These are phyloP conservation scores for Colletotrichum noveboracense DNA, from an alignment of 2,329 filamentous ascomycete species.

Conservation along the genomic window DNA sequence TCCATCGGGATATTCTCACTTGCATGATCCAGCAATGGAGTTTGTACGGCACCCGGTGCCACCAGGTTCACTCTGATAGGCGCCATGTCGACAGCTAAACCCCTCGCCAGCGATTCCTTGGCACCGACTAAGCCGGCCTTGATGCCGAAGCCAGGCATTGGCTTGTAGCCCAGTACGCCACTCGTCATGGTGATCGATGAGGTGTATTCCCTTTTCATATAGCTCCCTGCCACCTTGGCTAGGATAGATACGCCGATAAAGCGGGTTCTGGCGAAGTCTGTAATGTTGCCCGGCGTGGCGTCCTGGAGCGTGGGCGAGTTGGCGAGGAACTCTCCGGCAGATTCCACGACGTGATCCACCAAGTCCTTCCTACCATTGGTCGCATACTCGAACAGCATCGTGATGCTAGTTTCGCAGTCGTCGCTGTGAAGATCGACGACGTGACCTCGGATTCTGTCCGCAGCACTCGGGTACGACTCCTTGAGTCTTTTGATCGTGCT, in stretches of 20 bases:
- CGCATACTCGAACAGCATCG: constrained; percentile 50
- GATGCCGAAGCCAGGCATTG: constrained; percentile 55
- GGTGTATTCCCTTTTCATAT: constrained; percentile 43
- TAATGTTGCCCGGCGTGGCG: neutral
- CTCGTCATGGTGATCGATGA: constrained; percentile 63
- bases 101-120: constrained; percentile 56
- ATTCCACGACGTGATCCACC: constrained; percentile 58
- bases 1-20: neutral
- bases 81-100: constrained; percentile 66
- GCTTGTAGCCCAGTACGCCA: constrained; percentile 55
- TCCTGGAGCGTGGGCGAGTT: neutral
- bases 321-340: neutral
- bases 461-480: neutral
- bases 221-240: constrained; percentile 52
- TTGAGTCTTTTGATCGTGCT: constrained; percentile 13
- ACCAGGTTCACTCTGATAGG: constrained; percentile 70
- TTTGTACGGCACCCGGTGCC: constrained; percentile 57
- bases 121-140: constrained; percentile 54
- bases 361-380: constrained; percentile 46
- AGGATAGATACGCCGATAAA: constrained; percentile 49
- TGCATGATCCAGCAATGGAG: constrained; percentile 38
- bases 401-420: constrained; percentile 42
- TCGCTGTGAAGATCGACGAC: neutral
- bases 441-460: neutral
- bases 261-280: constrained; percentile 42